A percentile compares a stretch with the other conserved stretches of the same genome.
These are phyloP conservation scores for Asclepias syriaca DNA, from an alignment of 257 asterid genomes.

Conservation along the genomic window DNA sequence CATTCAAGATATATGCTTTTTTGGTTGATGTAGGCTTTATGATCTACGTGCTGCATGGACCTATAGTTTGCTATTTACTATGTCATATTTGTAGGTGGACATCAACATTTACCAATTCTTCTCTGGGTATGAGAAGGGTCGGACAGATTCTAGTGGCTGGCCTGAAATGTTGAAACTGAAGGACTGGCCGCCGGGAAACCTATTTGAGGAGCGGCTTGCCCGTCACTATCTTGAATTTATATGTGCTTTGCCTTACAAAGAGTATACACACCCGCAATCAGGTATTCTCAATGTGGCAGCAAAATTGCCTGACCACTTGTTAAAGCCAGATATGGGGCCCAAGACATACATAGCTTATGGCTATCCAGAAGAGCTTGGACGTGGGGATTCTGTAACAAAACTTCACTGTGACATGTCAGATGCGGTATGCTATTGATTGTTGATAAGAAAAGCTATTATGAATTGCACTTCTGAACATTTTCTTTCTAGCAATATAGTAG, in stretches of 20 bases:
- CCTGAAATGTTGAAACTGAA: conserved; percentile 62
- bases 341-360: conserved; percentile 72
- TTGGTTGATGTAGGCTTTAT: neutral
- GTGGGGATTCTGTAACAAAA: conserved; percentile 70
- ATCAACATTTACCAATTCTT: conserved; percentile 47
- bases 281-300: conserved; percentile 55
- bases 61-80: neutral
- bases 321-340: conserved; percentile 73
- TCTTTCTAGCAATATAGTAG: neutral
- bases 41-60: neutral
- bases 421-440: conserved; percentile 38
- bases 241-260: conserved; percentile 56
- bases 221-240: conserved; percentile 48
- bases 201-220: conserved; percentile 44
- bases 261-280: conserved; percentile 48
- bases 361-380: conserved; percentile 50
- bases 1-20: neutral
- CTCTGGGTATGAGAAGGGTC: conserved; percentile 48
- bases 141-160: conserved; percentile 26
- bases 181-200: conserved; percentile 57
- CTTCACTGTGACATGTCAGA: conserved; percentile 69
- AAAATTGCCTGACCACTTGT: conserved; percentile 22
- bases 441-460: neutral
- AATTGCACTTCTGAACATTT: neutral
- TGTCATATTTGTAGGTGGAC: conserved; percentile 32